These are phyloP conservation scores for Mycena citricolor DNA, from an alignment of 1,284 basidiomycete genomes.

Conservation along the genomic window DNA sequence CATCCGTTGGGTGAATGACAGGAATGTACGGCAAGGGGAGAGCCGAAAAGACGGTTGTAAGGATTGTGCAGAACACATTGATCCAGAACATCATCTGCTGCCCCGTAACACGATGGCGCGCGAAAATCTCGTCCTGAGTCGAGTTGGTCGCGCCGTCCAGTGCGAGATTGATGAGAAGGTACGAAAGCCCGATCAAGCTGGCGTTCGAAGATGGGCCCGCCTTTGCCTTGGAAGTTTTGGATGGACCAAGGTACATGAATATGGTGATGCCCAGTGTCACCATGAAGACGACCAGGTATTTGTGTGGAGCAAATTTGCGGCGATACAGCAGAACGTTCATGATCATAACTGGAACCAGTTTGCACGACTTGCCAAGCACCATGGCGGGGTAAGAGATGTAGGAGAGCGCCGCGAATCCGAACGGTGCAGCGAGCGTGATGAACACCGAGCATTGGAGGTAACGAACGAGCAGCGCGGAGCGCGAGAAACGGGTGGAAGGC, in stretches of 20 bases:
- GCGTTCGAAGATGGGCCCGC: slow-evolving; percentile 44
- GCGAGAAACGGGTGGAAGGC: slow-evolving; percentile 39
- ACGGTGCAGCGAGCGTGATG: slow-evolving; percentile 90
- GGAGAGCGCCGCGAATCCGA: slow-evolving; percentile 91
- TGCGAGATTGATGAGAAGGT: slow-evolving; percentile 83
- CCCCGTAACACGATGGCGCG: slow-evolving; percentile 74
- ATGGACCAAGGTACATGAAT: slow-evolving; percentile 83
- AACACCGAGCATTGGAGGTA: slow-evolving; percentile 86
- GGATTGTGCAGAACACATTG: slow-evolving; percentile 77
- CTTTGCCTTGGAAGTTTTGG: slow-evolving; percentile 43
- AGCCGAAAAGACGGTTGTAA: slow-evolving; percentile 65
- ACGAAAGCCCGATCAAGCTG: slow-evolving; percentile 64
- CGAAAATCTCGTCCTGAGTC: slow-evolving; percentile 98
- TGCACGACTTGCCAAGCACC: slow-evolving; percentile 98
- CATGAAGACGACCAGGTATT: slow-evolving; percentile 90
- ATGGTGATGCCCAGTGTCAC: slow-evolving; percentile 93
- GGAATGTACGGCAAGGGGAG: slow-evolving; percentile 76
- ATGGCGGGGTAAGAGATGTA: slow-evolving; percentile 99
- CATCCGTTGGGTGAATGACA: slow-evolving; percentile 64
- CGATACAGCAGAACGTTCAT: slow-evolving; percentile 93
- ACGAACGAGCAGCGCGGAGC: slow-evolving; percentile 59
- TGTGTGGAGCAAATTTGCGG: slow-evolving; percentile 87
- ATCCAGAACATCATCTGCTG: slow-evolving; percentile 99
- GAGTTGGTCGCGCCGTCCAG: slow-evolving; percentile 95
- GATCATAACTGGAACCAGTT: slow-evolving; percentile 93